Conservation (phyloP, 2,329 filamentous ascomycete genomes). For the Fusarium sp. region DNA sequence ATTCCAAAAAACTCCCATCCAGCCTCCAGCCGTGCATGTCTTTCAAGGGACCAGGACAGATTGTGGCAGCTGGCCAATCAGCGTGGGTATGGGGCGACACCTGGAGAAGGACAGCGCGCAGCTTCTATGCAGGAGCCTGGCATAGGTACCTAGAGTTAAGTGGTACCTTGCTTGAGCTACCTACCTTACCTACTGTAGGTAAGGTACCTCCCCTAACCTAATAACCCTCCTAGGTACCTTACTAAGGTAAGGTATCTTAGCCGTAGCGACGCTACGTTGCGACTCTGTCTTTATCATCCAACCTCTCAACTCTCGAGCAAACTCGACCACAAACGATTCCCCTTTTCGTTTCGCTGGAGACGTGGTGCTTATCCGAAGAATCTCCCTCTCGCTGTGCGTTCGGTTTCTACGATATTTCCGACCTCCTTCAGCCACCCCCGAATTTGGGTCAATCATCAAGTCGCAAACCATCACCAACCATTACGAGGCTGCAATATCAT, state of each 20-base stretch:
- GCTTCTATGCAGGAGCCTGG: conserved; percentile 25
- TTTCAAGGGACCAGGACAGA: not conserved
- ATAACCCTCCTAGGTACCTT: not conserved
- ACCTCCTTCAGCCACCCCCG: not conserved
- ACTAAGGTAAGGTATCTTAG: not conserved
- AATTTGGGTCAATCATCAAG: conserved; percentile 10
- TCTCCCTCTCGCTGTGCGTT: not conserved
- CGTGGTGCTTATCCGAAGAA: conserved; percentile 20
- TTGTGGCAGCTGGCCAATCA: conserved; percentile 40
- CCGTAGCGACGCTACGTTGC: conserved; percentile 21
- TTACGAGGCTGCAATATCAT: conserved; percentile 41
- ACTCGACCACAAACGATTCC: conserved; percentile 3
- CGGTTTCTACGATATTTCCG: not conserved
- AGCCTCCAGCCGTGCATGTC: not conserved
- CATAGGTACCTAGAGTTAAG: not conserved
- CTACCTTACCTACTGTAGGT: not conserved
- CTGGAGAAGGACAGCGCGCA: conserved; percentile 37
- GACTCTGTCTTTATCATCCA: conserved; percentile 32
- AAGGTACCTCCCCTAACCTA: not conserved
- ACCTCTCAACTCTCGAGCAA: conserved; percentile 22
- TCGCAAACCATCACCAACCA: conserved; percentile 26
- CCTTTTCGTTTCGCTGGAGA: conserved; percentile 14
- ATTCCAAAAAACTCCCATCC: not conserved
- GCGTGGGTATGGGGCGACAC: conserved; percentile 37
- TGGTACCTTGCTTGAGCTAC: conserved; percentile 30